phyloP scores from a whole-genome alignment of 2,329 filamentous ascomycete species.

The Lachnellula hyalina region DNA sequence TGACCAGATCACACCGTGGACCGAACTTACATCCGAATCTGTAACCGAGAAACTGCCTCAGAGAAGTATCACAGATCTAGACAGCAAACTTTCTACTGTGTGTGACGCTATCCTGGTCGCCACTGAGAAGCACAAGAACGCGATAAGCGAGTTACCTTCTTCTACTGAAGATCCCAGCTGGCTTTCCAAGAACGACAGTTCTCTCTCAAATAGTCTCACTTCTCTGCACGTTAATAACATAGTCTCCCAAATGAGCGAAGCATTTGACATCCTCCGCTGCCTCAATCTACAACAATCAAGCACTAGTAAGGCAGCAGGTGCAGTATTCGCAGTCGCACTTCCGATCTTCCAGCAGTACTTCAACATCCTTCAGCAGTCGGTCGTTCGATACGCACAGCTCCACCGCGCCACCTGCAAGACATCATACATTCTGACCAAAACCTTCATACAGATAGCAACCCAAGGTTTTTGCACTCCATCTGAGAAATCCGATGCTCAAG shows the following conservation, averaged over 20 bases:
- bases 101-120: slow-evolving; percentile 74
- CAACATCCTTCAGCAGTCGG: slow-evolving; percentile 51
- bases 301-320: slow-evolving; percentile 43
- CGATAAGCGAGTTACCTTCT: slow-evolving; percentile 47
- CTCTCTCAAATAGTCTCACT: slow-evolving; percentile 23
- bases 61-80: slow-evolving; percentile 39
- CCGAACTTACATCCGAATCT: slow-evolving; percentile 30
- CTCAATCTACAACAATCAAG: slow-evolving; percentile 39
- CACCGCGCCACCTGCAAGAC: slow-evolving; percentile 70
- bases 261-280: slow-evolving; percentile 41
- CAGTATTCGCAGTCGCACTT: slow-evolving; percentile 54
- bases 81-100: slow-evolving; percentile 54
- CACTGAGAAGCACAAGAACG: slow-evolving; percentile 64
- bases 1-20: slow-evolving; percentile 62
- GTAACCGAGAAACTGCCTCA: slow-evolving; percentile 4
- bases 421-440: slow-evolving; percentile 67
- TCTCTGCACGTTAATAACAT: slow-evolving; percentile 24
- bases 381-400: slow-evolving; percentile 54
- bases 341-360: slow-evolving; percentile 75
- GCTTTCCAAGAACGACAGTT: slow-evolving; percentile 42
- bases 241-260: slow-evolving; percentile 34
- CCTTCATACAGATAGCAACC: slow-evolving; percentile 71
- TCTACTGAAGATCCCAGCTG: slow-evolving; percentile 59
- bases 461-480: slow-evolving; percentile 90
- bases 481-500: slow-evolving; percentile 69